phyloP scores from a whole-genome alignment of 176 grass and related monocot species.

The Aegilops speltoides region DNA sequence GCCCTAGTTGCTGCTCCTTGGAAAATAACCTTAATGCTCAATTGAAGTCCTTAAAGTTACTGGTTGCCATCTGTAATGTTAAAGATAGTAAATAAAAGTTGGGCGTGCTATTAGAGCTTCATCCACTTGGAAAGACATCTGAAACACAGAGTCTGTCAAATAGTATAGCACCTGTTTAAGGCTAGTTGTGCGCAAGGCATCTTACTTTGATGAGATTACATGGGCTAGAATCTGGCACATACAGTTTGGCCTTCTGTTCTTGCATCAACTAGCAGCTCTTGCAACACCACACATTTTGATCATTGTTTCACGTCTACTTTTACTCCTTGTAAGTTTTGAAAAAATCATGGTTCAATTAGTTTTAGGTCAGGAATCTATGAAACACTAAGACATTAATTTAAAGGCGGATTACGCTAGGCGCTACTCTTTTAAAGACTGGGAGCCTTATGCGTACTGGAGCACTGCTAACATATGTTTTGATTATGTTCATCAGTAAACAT shows the following conservation, averaged over 20 bases:
- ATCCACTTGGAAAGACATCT: background rate
- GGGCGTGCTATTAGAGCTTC: background rate
- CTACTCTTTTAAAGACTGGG: background rate
- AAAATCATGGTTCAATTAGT: background rate
- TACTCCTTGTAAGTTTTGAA: background rate
- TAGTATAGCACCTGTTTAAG: background rate
- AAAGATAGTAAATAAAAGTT: background rate
- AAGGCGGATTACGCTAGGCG: background rate
- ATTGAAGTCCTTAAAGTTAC: constrained; percentile 23
- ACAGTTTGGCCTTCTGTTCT: background rate
- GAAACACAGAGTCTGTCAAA: background rate
- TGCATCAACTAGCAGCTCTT: background rate
- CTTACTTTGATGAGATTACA: background rate
- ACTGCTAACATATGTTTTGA: constrained; percentile 1
- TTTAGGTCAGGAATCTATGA: background rate
- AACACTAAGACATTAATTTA: background rate
- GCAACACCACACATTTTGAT: constrained; percentile 2
- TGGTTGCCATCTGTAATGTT: constrained; percentile 16
- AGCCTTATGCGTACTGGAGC: background rate
- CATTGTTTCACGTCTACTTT: background rate
- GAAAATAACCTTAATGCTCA: constrained; percentile 5
- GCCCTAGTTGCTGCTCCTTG: constrained; percentile 8
- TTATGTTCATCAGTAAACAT: constrained; percentile 5
- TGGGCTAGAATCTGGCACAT: background rate
- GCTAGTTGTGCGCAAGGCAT: background rate